phyloP scores from a whole-genome alignment of 192 early-diverging fungal species.

The Entomortierella lignicola region DNA sequence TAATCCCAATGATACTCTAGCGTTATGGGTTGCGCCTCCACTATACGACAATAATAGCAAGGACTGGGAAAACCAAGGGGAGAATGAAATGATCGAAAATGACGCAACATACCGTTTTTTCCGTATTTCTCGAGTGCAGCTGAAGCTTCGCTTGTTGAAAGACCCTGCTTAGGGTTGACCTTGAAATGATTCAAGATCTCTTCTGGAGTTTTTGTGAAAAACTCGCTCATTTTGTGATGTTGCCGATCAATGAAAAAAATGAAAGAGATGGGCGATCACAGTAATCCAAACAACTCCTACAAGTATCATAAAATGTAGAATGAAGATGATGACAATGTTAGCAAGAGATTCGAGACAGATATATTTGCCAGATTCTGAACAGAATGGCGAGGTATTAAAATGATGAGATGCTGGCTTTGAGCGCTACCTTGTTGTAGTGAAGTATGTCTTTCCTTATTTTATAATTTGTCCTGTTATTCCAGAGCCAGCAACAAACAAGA shows the following conservation, averaged over 20 bases:
- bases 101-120: conserved; percentile 71
- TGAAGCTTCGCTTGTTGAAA: conserved; percentile 72
- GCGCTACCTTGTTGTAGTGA: too few species aligned
- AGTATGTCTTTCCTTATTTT: neutral
- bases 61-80: neutral
- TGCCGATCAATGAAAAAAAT: neutral
- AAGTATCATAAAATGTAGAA: neutral
- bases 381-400: neutral
- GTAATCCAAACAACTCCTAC: neutral
- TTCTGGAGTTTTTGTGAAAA: conserved; percentile 68
- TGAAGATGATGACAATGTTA: neutral
- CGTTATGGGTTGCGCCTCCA: too few species aligned
- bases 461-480: neutral
- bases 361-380: neutral
- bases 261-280: neutral
- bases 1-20: too few species aligned
- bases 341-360: neutral
- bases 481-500: too few species aligned
- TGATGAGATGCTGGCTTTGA: too few species aligned
- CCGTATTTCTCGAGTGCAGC: conserved; percentile 76
- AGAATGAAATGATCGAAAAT: conserved; percentile 3
- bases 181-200: conserved; percentile 77
- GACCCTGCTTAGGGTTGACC: conserved; percentile 72
- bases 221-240: conserved; percentile 67
- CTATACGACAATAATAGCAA: neutral